Base-by-base conservation (phyloP, 495 filamentous ascomycete species). In the Podospora sp. region DNA sequence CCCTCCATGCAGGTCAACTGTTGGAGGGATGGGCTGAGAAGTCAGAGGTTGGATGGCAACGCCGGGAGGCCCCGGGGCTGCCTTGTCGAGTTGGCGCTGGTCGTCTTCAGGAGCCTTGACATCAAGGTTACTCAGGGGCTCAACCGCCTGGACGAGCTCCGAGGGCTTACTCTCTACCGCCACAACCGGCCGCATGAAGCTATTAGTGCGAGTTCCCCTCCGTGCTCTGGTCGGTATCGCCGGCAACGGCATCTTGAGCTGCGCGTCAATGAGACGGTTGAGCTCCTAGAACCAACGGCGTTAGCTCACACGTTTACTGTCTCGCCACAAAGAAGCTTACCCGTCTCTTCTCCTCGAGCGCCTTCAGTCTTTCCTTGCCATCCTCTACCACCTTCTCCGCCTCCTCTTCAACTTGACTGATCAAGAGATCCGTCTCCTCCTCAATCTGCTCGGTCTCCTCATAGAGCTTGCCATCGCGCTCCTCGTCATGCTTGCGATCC, bases 251-350 rank as follows among this genome's bases (percentile, higher is more conserved):
- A 67, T 67, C 65, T 73, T 65, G 3, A 80, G 65, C 60, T 77
- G 68, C 20, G 78, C 78, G 36, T 79, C 78, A 27, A 80, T 75
- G 24, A 72, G 70, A 3, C 69, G 74, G 50, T 80, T 80, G 21
- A 80, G 65, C 53, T 80, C 76, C 78, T 80, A 29, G 9, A n/a
- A n/a, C n/a, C n/a, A n/a, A 11, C 52, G 8, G 16, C 11, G 14
- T 46, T 46, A 46, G 52, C n/a, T 11, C 7, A n/a, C 52, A 3
- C 9, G 2, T 2, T n/a, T 26, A 6, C n/a, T 1, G 22, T n/a
- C 7, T 8, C n/a, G 25, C 2, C n/a, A 14, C 11, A n/a, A 16
- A 11, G 12, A 1, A n/a, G 33, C 74, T 56, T 66, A 76, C 78
- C 56, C 66, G 64, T 69, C 77, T 70, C 66, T 65, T 70, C 24